Conservation (phyloP, 805 yeast genomes). For the Candida tallmaniae region DNA sequence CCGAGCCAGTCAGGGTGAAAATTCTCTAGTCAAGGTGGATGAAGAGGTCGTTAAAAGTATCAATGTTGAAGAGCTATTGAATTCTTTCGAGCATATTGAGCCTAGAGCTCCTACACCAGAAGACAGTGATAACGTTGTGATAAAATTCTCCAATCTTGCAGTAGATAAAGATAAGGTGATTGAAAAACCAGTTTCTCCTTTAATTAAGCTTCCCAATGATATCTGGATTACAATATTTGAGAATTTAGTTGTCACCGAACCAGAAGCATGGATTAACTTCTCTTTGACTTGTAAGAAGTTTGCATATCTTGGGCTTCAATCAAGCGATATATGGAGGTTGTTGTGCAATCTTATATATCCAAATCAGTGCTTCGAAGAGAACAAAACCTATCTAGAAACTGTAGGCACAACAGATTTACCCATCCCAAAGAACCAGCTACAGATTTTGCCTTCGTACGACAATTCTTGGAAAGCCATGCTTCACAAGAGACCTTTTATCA, state of each 20-base stretch:
- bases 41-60: slow-evolving; percentile 34
- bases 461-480: slow-evolving; percentile 49
- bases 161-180: slow-evolving; percentile 24
- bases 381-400: slow-evolving; percentile 31
- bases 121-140: slow-evolving; percentile 12
- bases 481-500: slow-evolving; percentile 65
- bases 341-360: slow-evolving; percentile 51
- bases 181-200: slow-evolving; percentile 24
- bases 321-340: slow-evolving; percentile 46
- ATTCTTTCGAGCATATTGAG: slow-evolving; percentile 27
- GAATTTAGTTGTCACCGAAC: slow-evolving; percentile 41
- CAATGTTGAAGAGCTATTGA: slow-evolving; percentile 37
- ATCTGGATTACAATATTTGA: slow-evolving; percentile 49
- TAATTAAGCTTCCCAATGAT: slow-evolving; percentile 48
- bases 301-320: slow-evolving; percentile 53
- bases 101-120: slow-evolving; percentile 24
- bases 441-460: slow-evolving; percentile 25
- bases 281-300: slow-evolving; percentile 55
- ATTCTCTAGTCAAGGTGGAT: slow-evolving; percentile 27
- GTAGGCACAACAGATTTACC: slow-evolving; percentile 18
- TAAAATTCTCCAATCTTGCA: slow-evolving; percentile 5
- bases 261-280: slow-evolving; percentile 63
- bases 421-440: slow-evolving; percentile 28
- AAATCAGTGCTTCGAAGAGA: slow-evolving; percentile 47
- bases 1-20: slow-evolving; percentile 23